Evolutionary conservation across 2,329 filamentous ascomycete species (phyloP).

Genomic region (Phyllosticta ampelicida): DNA sequence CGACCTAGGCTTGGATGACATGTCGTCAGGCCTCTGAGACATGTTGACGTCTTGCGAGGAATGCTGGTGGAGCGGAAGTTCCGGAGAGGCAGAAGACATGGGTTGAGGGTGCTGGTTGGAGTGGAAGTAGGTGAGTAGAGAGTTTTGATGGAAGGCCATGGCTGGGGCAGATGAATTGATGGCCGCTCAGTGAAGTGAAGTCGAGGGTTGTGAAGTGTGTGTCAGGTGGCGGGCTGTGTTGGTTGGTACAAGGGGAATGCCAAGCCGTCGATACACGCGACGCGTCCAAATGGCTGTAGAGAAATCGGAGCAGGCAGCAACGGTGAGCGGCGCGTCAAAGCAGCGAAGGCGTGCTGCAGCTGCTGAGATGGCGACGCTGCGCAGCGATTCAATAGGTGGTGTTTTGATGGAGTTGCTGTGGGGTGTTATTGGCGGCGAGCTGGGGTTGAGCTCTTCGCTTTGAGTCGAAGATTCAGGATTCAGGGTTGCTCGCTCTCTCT

Average conservation of each 20-base stretch:
- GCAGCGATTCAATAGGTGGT: neutral
- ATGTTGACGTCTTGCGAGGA: slow-evolving; percentile 2
- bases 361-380: neutral
- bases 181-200: slow-evolving; percentile 3
- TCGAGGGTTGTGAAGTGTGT: slow-evolving; percentile 1
- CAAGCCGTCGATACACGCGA: slow-evolving; percentile 9
- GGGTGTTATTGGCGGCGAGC: neutral
- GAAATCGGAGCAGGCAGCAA: neutral
- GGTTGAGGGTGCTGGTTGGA: neutral
- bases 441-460: neutral
- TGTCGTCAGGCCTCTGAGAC: slow-evolving; percentile 1
- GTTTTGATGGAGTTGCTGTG: neutral
- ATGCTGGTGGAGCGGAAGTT: slow-evolving; percentile 1
- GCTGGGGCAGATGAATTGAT: neutral
- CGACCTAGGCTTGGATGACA: neutral
- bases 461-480: neutral
- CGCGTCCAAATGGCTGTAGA: slow-evolving; percentile 1
- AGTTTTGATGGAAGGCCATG: slow-evolving; percentile 7
- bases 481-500: neutral
- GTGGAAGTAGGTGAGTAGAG: slow-evolving; percentile 5
- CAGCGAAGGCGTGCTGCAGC: neutral
- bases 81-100: neutral
- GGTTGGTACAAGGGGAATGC: slow-evolving; percentile 1
- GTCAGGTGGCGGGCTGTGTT: slow-evolving; percentile 10
- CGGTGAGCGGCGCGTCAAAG: neutral